Evolutionary conservation across 2,329 filamentous ascomycete species (phyloP), one percentile per base, ranked within the genome.

Genomic region (Colletotrichum brevisporum): DNA sequence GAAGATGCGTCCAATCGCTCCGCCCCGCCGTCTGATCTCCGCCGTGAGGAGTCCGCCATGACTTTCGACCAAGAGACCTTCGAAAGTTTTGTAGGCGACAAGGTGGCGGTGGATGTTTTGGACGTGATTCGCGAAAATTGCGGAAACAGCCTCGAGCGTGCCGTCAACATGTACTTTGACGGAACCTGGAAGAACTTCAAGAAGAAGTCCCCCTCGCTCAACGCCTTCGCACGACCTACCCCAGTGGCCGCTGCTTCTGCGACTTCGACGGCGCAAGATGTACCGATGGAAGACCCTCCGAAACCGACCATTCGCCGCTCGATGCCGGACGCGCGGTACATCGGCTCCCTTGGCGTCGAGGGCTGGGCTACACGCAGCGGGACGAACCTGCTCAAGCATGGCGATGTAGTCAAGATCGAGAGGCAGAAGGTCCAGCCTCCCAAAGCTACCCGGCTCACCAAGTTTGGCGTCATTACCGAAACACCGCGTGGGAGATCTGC

Each of bases 341-440:
- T 98, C 70, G 96, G 96, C 18, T 94, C 94, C 0, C 96, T 98
- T 79, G 96, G 96, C 9, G 94, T 93, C 5, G 94, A 92, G 62
- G 96, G 91, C 5, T 99, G 96, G 96, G 91, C 94, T 6, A 98
- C 95, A 4, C 90, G 91, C 74, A 98, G 94, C 78, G 95, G 95
- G 0, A 83, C 82, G 3, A 89, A 89, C 45, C 78, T 98, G 6
- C 77, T 99, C 27, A 92, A 90, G 72, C 92, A 97, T 75, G 94
- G 93, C 16, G 95, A 98, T 72, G 75, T 82, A n/a, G 90, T 99
- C 67, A 90, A 87, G 57, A 97, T 99, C 52, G 95, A 98, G 80
- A 90, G 96, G 51, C 90, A 94, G 68, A 95, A 92, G 78, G 90
- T 92, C 27, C 90, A 92, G 70, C 86, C 87, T 13, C 85, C 88